Base-by-base conservation (phyloP, 2,329 filamentous ascomycete genomes). In the Neonectria hederae region DNA sequence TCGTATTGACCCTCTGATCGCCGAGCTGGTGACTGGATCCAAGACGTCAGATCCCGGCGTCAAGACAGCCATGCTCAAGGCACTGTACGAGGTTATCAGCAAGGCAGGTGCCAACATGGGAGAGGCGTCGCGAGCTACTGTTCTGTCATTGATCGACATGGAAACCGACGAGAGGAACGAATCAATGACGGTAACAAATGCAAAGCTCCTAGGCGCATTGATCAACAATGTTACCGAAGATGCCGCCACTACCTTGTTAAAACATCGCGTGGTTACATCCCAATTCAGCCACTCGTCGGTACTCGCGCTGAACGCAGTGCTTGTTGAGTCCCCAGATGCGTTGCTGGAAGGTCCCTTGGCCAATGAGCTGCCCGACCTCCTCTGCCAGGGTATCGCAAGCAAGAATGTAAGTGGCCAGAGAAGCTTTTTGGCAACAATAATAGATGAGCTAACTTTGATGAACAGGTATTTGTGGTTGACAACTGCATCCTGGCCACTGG, bases 21-120 rank as follows among this genome's bases (percentile, higher is more conserved):
- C 87, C 65, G 96, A 99, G 80, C 86, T 99, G 52, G 94, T 98
- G 21, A 92, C 96, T n/a, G 96, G 96, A 51, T 96, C 94, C 26
- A 97, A 95, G 83, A 98, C 96, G 0, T 67, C 75, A 22, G 95
- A 98, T 75, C 76, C 89, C 6, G 95, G 95, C 49, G 96, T 99
- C 68, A 92, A 89, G 80, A 96, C 92, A 69, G 96, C 96, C 28
- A 99, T 99, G 96, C 86, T 99, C 74, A 97, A 97, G 83, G 96
- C 96, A 3, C 82, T 99, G 49, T 97, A 97, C 76, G 95, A 98
- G 76, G 96, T 99, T 30, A 91, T 99, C 65, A 95, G 93, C 83
- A 97, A 97, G 80, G 95, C 94, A 19, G 96, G 96, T 59, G 86
- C 86, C 62, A 97, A 95, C 80, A 99, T 99, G 96, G 94, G 92